Conservation (phyloP, 768 basidiomycete genomes). For the Fistulinella prunicolor region DNA sequence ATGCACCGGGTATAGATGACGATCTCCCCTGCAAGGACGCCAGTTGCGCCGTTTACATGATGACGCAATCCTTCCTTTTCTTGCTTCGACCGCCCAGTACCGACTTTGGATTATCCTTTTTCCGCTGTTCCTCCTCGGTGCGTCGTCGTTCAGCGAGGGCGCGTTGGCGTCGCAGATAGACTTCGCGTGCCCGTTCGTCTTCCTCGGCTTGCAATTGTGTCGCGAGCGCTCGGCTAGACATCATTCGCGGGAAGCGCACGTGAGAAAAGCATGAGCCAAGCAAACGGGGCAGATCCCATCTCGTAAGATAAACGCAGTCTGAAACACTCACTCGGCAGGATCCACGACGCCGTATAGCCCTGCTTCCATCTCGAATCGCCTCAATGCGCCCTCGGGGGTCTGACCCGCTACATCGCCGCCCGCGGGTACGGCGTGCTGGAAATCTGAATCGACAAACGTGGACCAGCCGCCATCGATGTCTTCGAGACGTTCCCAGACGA, state of each 20-base stretch:
- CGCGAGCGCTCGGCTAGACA: slow-evolving; percentile 63
- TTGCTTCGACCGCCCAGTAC: slow-evolving; percentile 34
- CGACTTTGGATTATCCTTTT: slow-evolving; percentile 13
- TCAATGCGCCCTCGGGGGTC: slow-evolving; percentile 58
- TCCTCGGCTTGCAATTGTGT: slow-evolving; percentile 79
- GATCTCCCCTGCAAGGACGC: too few species aligned
- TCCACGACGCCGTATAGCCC: slow-evolving; percentile 41
- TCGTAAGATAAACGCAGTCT: neutral
- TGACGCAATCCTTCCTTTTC: slow-evolving; percentile 48
- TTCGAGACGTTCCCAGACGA: slow-evolving; percentile 90
- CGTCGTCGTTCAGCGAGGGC: slow-evolving; percentile 23
- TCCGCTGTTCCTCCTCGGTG: slow-evolving; percentile 18
- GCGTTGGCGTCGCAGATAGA: slow-evolving; percentile 33
- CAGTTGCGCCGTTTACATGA: slow-evolving; percentile 45
- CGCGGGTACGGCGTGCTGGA: slow-evolving; percentile 58
- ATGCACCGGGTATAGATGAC: neutral
- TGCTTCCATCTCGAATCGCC: slow-evolving; percentile 45
- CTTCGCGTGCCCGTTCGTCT: slow-evolving; percentile 49
- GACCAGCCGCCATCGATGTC: slow-evolving; percentile 81
- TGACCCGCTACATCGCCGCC: slow-evolving; percentile 83
- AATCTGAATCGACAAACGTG: slow-evolving; percentile 74
- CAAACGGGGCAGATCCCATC: neutral
- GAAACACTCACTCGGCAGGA: slow-evolving; percentile 56
- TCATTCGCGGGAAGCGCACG: neutral
- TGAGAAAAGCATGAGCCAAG: neutral